Conservation (phyloP, 306 rosid genomes). For the Trifolium pratense region DNA sequence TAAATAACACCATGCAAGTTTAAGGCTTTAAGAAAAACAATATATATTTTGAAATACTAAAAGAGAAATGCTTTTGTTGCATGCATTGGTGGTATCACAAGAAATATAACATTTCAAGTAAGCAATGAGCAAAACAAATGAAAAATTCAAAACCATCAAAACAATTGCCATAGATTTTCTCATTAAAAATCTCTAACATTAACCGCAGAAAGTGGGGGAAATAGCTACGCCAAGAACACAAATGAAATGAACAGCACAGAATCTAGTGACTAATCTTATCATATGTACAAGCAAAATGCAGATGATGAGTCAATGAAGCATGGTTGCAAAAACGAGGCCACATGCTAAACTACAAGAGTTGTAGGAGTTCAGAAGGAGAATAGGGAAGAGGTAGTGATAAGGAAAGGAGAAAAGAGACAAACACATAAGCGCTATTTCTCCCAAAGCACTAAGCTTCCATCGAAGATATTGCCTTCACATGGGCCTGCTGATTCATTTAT, state of each 20-base stretch:
- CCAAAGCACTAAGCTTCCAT: conserved; percentile 99
- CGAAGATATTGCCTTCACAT: conserved; percentile 95
- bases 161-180: conserved; percentile 19
- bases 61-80: not conserved
- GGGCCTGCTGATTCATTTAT: conserved; percentile 99
- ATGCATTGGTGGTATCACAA: not conserved
- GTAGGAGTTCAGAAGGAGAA: conserved; percentile 75
- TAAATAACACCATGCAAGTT: conserved; percentile 15
- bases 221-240: no score
- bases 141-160: conserved; percentile 12
- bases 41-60: not conserved
- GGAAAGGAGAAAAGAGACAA: conserved; percentile 99
- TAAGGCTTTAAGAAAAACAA: not conserved
- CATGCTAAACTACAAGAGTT: conserved; percentile 64
- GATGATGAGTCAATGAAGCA: conserved; percentile 57
- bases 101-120: no score
- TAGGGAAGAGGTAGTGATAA: conserved; percentile 92
- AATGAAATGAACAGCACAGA: conserved; percentile 41
- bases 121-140: no score
- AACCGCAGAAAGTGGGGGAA: not conserved
- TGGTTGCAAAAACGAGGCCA: conserved; percentile 46
- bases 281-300: conserved; percentile 43
- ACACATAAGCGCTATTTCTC: conserved; percentile 99
- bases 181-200: not conserved
- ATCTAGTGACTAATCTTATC: conserved; percentile 28